These are phyloP conservation scores for Nannizziopsis arthrosporioides DNA, from an alignment of 2,329 filamentous ascomycete genomes.

Conservation along the genomic window DNA sequence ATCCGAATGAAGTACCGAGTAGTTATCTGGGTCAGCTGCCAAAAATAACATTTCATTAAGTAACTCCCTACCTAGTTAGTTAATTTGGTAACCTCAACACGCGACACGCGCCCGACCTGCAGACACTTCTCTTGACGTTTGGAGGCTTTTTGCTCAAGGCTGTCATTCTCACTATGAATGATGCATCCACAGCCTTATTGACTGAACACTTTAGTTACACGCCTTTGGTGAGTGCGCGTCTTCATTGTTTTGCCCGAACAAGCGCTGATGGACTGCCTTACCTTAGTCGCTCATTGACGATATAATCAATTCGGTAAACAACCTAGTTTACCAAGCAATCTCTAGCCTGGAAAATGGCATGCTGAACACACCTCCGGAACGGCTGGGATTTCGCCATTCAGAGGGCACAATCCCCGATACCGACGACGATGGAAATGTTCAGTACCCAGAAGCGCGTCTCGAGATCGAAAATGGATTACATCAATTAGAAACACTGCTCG, in stretches of 20 bases:
- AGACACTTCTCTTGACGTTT: background rate
- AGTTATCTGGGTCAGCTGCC: too few relatives aligned
- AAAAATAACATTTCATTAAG: too few relatives aligned
- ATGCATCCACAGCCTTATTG: constrained; percentile 50
- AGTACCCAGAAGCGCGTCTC: constrained; percentile 42
- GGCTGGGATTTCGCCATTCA: constrained; percentile 62
- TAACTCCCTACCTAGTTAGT: too few relatives aligned
- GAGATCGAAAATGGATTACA: constrained; percentile 86
- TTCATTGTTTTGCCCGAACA: background rate
- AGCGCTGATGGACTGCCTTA: background rate
- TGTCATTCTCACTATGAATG: constrained; percentile 26
- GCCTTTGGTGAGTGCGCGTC: constrained; percentile 57
- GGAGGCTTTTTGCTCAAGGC: background rate
- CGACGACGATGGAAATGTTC: constrained; percentile 36
- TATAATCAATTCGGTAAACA: constrained; percentile 93
- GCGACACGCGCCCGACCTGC: background rate
- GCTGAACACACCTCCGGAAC: constrained; percentile 57
- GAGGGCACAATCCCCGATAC: constrained; percentile 36
- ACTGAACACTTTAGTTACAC: constrained; percentile 96
- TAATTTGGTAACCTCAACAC: too few relatives aligned
- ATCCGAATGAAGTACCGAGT: too few relatives aligned
- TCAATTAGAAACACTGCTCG: constrained; percentile 70
- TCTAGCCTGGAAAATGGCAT: constrained; percentile 79
- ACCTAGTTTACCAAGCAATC: constrained; percentile 79
- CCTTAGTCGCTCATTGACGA: constrained; percentile 82